phyloP scores from a whole-genome alignment of 441 rosid genomes.

The Pelargonium australe region DNA sequence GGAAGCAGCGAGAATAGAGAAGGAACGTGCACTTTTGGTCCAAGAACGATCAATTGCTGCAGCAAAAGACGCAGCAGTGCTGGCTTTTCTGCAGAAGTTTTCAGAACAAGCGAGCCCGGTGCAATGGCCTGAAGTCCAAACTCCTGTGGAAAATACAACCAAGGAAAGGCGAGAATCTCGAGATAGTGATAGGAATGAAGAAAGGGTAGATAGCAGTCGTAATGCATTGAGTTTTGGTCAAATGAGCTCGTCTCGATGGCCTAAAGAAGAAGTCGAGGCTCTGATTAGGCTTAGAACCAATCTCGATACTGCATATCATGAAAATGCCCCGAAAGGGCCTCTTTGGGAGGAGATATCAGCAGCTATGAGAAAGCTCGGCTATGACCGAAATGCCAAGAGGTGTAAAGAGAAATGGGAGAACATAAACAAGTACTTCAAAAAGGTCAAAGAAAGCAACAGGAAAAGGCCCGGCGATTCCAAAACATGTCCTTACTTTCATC shows the following conservation, averaged over 20 bases:
- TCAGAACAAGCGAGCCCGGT: constrained; percentile 37
- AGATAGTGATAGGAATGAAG: constrained; percentile 19
- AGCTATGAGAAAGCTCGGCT: constrained; percentile 67
- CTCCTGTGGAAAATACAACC: no score
- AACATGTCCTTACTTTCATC: constrained; percentile 88
- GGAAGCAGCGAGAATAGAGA: constrained; percentile 50
- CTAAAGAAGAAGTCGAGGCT: constrained; percentile 63
- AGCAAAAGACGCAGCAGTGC: constrained; percentile 64
- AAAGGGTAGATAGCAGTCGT: background rate
- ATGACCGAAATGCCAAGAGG: constrained; percentile 66
- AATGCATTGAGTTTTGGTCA: constrained; percentile 5
- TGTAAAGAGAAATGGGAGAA: constrained; percentile 99
- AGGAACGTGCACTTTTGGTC: constrained; percentile 51
- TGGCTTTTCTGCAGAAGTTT: constrained; percentile 67
- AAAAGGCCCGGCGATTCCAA: constrained; percentile 73
- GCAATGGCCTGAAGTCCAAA: constrained; percentile 17
- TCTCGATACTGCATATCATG: constrained; percentile 62
- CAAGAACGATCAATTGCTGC: constrained; percentile 63
- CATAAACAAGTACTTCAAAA: constrained; percentile 91
- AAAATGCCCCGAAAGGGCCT: constrained; percentile 70
- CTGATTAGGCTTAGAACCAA: constrained; percentile 48
- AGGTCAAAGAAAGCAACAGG: constrained; percentile 78
- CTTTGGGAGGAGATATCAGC: constrained; percentile 84
- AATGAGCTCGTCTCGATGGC: constrained; percentile 80
- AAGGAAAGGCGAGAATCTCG: constrained; percentile 29